These are phyloP conservation scores for Suillus subaureus DNA, from an alignment of 768 basidiomycete species.

Conservation along the genomic window DNA sequence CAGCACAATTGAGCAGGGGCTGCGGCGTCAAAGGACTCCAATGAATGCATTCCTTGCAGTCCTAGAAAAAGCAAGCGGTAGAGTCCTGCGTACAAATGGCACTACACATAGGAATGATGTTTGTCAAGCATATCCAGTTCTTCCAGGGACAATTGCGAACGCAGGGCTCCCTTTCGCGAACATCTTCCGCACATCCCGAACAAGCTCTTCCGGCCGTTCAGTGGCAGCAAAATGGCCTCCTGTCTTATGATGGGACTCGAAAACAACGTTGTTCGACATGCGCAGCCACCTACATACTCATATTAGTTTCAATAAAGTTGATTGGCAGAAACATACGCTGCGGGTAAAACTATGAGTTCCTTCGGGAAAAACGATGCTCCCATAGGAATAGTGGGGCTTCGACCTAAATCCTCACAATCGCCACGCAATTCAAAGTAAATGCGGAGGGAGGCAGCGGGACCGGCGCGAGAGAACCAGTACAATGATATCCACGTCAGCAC, in stretches of 20 bases:
- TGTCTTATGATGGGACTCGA: conserved; percentile 46
- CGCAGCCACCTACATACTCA: conserved; percentile 43
- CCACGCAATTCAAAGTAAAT: conserved; percentile 55
- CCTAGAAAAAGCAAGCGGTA: too few species aligned
- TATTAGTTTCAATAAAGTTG: conserved; percentile 4
- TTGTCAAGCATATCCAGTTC: conserved; percentile 41
- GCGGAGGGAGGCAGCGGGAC: conserved; percentile 57
- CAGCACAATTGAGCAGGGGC: too few species aligned
- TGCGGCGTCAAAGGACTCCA: too few species aligned
- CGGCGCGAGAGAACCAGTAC: conserved; percentile 59
- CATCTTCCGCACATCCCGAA: conserved; percentile 54
- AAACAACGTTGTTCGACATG: conserved; percentile 43
- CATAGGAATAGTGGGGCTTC: conserved; percentile 38
- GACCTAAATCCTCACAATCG: background rate
- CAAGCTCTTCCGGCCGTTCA: conserved; percentile 51
- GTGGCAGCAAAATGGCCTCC: conserved; percentile 65
- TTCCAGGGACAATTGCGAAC: conserved; percentile 47
- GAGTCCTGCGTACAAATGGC: too few species aligned
- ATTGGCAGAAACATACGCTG: conserved; percentile 35
- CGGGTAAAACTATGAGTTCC: conserved; percentile 41
- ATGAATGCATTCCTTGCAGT: too few species aligned
- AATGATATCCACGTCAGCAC: conserved; percentile 64
- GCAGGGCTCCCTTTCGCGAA: conserved; percentile 55
- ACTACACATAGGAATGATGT: background rate
- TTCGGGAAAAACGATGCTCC: conserved; percentile 57